Evolutionary conservation across 495 filamentous ascomycete species (phyloP).

Genomic region (Talaromyces thailandensis): DNA sequence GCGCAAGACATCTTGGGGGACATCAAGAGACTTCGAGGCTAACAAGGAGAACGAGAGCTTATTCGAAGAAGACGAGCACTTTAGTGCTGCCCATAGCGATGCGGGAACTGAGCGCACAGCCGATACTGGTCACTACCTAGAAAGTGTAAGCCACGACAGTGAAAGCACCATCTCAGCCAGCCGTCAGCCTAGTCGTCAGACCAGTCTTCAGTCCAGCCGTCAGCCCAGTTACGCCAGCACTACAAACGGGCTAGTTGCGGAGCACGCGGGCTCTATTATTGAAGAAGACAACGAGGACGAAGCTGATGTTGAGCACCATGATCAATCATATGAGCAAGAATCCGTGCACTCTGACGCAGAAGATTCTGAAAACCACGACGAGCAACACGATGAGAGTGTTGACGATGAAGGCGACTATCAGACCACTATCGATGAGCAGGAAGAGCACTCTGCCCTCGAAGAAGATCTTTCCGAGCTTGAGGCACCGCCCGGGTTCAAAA

Average conservation of each 20-base stretch:
- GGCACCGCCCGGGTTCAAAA: constrained; percentile 4
- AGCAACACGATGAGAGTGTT: constrained; percentile 2
- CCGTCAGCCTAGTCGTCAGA: constrained; percentile 32
- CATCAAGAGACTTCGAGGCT: constrained; percentile 29
- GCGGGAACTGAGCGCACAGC: constrained; percentile 45
- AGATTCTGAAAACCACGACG: constrained; percentile 4
- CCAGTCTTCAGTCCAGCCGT: constrained; percentile 11
- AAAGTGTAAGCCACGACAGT: constrained; percentile 39
- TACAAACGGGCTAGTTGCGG: constrained; percentile 22
- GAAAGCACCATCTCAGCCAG: constrained; percentile 40
- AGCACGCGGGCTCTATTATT: constrained; percentile 2
- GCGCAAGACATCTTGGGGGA: constrained; percentile 71
- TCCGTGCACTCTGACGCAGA: neutral
- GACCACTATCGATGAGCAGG: constrained; percentile 6
- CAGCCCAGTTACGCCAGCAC: constrained; percentile 43
- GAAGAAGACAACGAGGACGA: constrained; percentile 5
- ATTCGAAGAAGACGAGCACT: constrained; percentile 38
- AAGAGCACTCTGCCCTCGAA: neutral
- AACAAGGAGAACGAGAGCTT: constrained; percentile 58
- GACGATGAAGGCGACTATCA: constrained; percentile 4
- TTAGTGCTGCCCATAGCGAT: constrained; percentile 37
- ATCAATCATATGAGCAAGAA: neutral
- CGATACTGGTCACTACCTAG: constrained; percentile 38
- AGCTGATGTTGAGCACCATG: neutral
- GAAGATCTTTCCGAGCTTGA: neutral